Base-by-base conservation (phyloP, 225 moss, liverwort and hornwort genomes). In the Takakia lepidozioides region DNA sequence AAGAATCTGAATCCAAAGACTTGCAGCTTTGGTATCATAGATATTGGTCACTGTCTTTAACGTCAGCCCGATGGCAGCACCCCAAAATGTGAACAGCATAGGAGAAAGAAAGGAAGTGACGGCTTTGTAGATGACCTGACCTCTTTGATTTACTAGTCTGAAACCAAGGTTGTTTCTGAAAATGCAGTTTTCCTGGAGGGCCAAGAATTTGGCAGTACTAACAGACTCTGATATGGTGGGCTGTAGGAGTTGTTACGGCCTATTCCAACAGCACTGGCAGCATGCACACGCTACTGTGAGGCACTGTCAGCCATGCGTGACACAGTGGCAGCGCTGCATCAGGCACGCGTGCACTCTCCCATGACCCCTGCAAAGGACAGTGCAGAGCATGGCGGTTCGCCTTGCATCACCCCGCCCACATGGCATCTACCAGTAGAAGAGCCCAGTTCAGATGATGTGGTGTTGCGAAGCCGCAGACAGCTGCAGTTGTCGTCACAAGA, bases 241-340 rank as follows among this genome's bases (percentile, higher is more conserved):
- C 19, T 69, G 64, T 42, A 95, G 93, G 98, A 98, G 63, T 65
- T 98, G 29, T 57, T 98, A 26, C 73, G 98, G 61, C 98, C 98
- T n/a, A 98, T 98, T 72, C 98, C 98, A 49, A 91, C 98, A 34
- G 98, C 98, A 25, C 61, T 98, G 44, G 98, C 98, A 42, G 87
- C 98, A 38, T 98, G 98, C 67, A 98, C 98, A 25, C 82, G 91
- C 62, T 91, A 98, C 30, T 98, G 73, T 51, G 98, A 98, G 64
- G 98, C 98, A 43, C 51, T 98, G 43, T 83, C 91, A 54, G 84
- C 98, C 20, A 98, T 98, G 98, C 80, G 98, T 45, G 91, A 98
- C 43, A 87, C 87, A 22, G 91, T 98, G 10, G 56, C 62, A 16
- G 87, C 83, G 10, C 70, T 91, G 60, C 70, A 87, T 50, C 85